Percentiles rank a stretch among this genome's conserved stretches.
Conservation (phyloP, 805 yeast species). For the Yarrowia sp. region DNA sequence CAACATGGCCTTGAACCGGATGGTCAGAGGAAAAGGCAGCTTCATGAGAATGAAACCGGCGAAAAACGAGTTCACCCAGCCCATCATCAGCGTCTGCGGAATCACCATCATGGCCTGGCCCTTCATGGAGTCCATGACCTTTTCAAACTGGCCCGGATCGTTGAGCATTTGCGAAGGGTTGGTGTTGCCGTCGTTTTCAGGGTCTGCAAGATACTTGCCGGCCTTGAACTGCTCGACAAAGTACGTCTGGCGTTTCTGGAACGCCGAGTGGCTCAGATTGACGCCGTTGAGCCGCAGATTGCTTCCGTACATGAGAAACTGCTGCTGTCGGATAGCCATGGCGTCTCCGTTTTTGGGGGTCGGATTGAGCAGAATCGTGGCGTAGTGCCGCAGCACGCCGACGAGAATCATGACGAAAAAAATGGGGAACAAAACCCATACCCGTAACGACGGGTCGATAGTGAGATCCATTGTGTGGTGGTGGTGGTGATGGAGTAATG, state of each 20-base stretch:
- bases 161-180: conserved; percentile 53
- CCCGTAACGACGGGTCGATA: conserved; percentile 74
- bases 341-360: conserved; percentile 52
- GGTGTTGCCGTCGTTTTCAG: conserved; percentile 36
- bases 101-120: conserved; percentile 77
- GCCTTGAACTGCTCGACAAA: conserved; percentile 48
- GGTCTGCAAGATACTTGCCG: conserved; percentile 56
- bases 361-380: conserved; percentile 59
- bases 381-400: conserved; percentile 70
- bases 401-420: conserved; percentile 85
- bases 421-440: conserved; percentile 91
- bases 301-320: conserved; percentile 58
- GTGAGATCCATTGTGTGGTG: conserved; percentile 23
- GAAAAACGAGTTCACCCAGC: conserved; percentile 92
- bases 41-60: conserved; percentile 86
- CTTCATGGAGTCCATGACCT: conserved; percentile 71
- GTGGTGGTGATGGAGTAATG: background rate
- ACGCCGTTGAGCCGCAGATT: conserved; percentile 53
- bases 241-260: conserved; percentile 50
- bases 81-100: conserved; percentile 93
- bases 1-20: conserved; percentile 85
- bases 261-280: conserved; percentile 52
- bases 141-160: conserved; percentile 69
- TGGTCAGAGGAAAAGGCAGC: conserved; percentile 87
- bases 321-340: conserved; percentile 57